These are phyloP conservation scores for Sequoiadendron giganteum DNA, from an alignment of 75 land plant species.

Conservation along the genomic window DNA sequence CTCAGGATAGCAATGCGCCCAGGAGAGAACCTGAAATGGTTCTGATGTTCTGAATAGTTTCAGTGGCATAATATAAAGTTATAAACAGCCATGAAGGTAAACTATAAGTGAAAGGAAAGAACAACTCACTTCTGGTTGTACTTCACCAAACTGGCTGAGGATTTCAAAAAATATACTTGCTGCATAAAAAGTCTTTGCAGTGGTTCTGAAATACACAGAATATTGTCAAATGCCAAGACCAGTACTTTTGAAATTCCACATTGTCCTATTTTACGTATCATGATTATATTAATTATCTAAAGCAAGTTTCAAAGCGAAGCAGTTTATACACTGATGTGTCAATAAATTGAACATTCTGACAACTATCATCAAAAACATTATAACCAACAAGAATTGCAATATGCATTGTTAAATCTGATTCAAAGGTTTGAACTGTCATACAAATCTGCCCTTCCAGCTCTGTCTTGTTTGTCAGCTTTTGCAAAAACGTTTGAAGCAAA, in stretches of 20 bases:
- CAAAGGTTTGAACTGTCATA: conserved; percentile 23
- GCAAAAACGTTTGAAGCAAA: conserved; percentile 91
- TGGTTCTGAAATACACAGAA: conserved; percentile 54
- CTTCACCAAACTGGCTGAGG: conserved; percentile 86
- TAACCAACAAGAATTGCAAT: neutral
- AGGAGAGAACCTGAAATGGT: too few relatives aligned
- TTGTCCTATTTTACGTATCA: neutral
- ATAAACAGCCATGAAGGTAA: neutral
- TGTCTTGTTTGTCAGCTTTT: conserved; percentile 97
- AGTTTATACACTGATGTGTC: neutral
- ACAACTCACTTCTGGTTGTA: conserved; percentile 80
- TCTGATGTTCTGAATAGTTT: neutral
- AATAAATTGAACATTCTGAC: neutral
- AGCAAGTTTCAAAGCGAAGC: neutral
- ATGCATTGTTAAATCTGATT: neutral
- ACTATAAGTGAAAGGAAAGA: neutral
- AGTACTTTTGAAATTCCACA: neutral
- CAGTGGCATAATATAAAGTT: neutral
- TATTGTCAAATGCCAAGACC: neutral
- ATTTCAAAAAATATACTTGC: conserved; percentile 97
- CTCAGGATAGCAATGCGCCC: neutral
- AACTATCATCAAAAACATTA: neutral
- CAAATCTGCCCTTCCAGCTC: conserved; percentile 97
- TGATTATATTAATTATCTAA: neutral
- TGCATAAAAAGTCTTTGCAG: conserved; percentile 98